phyloP scores from a whole-genome alignment of 805 yeast species.

The Candida xiaguanensis region DNA sequence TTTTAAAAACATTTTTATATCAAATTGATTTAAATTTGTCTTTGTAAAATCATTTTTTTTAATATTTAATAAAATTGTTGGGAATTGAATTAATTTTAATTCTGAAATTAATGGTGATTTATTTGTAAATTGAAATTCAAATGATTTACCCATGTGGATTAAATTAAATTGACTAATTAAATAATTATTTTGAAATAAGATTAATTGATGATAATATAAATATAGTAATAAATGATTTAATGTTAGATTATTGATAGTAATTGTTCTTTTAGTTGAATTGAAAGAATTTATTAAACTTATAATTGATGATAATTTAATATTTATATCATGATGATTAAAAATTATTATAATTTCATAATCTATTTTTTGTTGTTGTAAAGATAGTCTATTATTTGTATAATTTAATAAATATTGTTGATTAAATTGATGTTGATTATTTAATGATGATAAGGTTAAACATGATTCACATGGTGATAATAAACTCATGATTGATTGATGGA shows the following conservation, averaged over 20 bases:
- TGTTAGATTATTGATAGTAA: slow-evolving; percentile 10
- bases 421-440: neutral
- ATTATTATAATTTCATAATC: slow-evolving; percentile 6
- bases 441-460: slow-evolving; percentile 13
- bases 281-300: slow-evolving; percentile 13
- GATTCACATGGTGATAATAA: slow-evolving; percentile 18
- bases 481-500: neutral
- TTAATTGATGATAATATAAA: slow-evolving; percentile 13
- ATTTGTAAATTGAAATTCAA: slow-evolving; percentile 7
- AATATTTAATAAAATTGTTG: slow-evolving; percentile 5
- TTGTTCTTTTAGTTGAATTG: neutral
- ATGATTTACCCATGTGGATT: slow-evolving; percentile 17
- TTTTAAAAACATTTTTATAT: slow-evolving; percentile 5
- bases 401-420: slow-evolving; percentile 3
- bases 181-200: slow-evolving; percentile 5
- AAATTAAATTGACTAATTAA: slow-evolving; percentile 17
- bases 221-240: slow-evolving; percentile 19
- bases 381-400: slow-evolving; percentile 1
- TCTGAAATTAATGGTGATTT: neutral
- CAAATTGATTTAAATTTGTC: neutral
- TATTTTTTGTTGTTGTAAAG: slow-evolving; percentile 6
- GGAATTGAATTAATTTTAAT: slow-evolving; percentile 5
- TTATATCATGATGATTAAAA: slow-evolving; percentile 12
- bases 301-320: slow-evolving; percentile 15
- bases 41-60: slow-evolving; percentile 1